A percentile compares a stretch with the other conserved stretches of the same genome.
Evolutionary conservation across 306 rosid genomes (phyloP).

Genomic region (Fragaria vesca): DNA sequence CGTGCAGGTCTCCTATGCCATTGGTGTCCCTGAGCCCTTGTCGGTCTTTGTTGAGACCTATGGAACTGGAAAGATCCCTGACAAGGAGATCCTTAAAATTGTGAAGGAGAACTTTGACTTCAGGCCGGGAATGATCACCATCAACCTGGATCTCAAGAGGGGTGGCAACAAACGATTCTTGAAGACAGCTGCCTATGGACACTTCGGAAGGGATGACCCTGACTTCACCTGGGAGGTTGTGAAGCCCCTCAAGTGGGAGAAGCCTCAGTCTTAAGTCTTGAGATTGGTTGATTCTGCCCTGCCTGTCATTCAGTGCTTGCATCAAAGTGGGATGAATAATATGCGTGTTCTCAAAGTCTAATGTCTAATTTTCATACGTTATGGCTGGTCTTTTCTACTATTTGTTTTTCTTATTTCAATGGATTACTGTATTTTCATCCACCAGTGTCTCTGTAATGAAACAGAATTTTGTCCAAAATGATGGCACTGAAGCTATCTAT

Average conservation of each 20-base stretch:
- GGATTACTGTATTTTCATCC: slow-evolving; percentile 25
- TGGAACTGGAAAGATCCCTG: slow-evolving; percentile 91
- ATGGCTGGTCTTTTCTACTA: slow-evolving; percentile 4
- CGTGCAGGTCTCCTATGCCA: slow-evolving; percentile 96
- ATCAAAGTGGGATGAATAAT: slow-evolving; percentile 55
- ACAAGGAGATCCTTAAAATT: slow-evolving; percentile 81
- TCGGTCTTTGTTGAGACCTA: slow-evolving; percentile 80
- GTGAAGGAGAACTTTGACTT: slow-evolving; percentile 96
- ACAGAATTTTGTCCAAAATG: slow-evolving; percentile 31
- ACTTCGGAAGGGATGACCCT: slow-evolving; percentile 94
- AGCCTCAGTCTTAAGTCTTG: slow-evolving; percentile 76
- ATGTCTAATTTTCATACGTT: slow-evolving; percentile 31
- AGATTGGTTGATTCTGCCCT: not conserved
- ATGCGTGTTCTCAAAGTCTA: slow-evolving; percentile 35
- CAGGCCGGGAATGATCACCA: slow-evolving; percentile 98
- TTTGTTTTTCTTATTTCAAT: slow-evolving; percentile 10
- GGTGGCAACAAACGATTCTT: slow-evolving; percentile 82
- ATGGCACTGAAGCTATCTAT: slow-evolving; percentile 5
- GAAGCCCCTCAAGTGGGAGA: slow-evolving; percentile 98
- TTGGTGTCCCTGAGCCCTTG: slow-evolving; percentile 97
- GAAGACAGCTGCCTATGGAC: slow-evolving; percentile 99
- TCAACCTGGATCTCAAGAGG: slow-evolving; percentile 90
- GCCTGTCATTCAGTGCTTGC: slow-evolving; percentile 22
- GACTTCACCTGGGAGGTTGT: slow-evolving; percentile 99
- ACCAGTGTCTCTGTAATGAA: slow-evolving; percentile 36